Base-by-base conservation (phyloP, 1,284 basidiomycete genomes). In the Malassezia sp. region DNA sequence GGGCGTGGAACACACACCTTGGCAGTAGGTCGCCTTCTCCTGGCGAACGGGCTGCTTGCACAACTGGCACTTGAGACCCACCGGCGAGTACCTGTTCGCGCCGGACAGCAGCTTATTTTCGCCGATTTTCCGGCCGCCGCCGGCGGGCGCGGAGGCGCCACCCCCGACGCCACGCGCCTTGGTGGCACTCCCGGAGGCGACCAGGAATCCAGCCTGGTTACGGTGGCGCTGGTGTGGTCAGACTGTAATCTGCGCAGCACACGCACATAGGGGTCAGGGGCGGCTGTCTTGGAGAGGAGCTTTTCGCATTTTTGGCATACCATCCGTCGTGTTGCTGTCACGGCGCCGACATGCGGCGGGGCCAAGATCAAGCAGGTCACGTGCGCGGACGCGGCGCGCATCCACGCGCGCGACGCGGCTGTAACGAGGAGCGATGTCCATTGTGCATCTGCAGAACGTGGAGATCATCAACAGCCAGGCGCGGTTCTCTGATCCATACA, bases 401-500 rank as follows among this genome's bases (percentile, higher is more conserved):
- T 32, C 20, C 17, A 45, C 30, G 17, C 29, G 27, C 14, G 26
- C 21, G 26, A 10, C 6, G 28, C 26, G 24, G 52, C n/a, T n/a
- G n/a, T n/a, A n/a, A n/a, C n/a, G n/a, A n/a, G n/a, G n/a, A n/a
- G n/a, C 42, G 37, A 69, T 69, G 66, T 69, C 66, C 42, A 58
- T 69, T 52, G 61, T 69, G 20, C 64, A 67, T 34, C 55, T 69
- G 2, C 63, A 67, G 29, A 56, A 56, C 53, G 57, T 69, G 17
- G 55, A 66, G 35, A 66, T 67, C 36, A 55, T 67, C 47, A 67
- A 67, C 38, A 54, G 58, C 26, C 53, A 59, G 35, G 65, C 64
- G 27, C 52, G 57, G 12, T 69, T 67, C 46, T 45, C 52, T 2
- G 90, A 96, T 64, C 77, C 83, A 29, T 97, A 96, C 74, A 79